Evolutionary conservation across 257 asterid genomes (phyloP).

Genomic region (Fraxinus cuspidata): DNA sequence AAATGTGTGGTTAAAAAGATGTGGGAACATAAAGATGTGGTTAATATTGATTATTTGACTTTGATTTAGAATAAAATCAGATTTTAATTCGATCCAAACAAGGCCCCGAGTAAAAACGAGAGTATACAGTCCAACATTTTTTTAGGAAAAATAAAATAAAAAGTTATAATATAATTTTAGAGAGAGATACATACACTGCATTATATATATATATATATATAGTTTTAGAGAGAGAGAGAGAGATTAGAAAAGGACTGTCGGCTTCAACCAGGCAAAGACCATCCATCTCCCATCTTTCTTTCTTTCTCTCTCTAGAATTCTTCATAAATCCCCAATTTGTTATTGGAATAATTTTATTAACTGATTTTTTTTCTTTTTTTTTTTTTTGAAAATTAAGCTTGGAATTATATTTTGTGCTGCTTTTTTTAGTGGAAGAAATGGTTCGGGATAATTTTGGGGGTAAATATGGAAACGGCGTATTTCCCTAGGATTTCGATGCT

Average conservation of each 20-base stretch:
- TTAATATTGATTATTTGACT: no score
- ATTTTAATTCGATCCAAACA: no score
- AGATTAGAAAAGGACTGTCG: constrained; percentile 55
- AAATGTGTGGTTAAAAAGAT: no score
- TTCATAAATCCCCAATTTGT: constrained; percentile 22
- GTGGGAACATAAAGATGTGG: no score
- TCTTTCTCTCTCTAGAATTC: constrained; percentile 28
- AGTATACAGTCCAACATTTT: not conserved
- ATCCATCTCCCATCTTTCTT: constrained; percentile 37
- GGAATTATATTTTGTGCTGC: constrained; percentile 30
- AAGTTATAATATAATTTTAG: not conserved
- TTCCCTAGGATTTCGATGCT: constrained; percentile 48
- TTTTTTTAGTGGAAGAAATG: constrained; percentile 25
- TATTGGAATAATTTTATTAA: constrained; percentile 7
- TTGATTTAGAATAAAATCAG: no score
- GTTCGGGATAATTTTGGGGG: constrained; percentile 23
- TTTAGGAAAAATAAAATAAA: not conserved
- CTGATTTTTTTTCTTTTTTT: no score
- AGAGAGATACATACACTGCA: not conserved
- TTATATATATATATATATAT: constrained; percentile 3
- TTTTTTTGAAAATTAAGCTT: constrained; percentile 27
- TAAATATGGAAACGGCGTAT: constrained; percentile 36
- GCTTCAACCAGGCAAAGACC: constrained; percentile 88
- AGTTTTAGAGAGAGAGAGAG: constrained; percentile 49
- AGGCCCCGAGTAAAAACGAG: no score